Evolutionary conservation across 2,329 filamentous ascomycete genomes (phyloP).

Genomic region (Escovopsis sp.): DNA sequence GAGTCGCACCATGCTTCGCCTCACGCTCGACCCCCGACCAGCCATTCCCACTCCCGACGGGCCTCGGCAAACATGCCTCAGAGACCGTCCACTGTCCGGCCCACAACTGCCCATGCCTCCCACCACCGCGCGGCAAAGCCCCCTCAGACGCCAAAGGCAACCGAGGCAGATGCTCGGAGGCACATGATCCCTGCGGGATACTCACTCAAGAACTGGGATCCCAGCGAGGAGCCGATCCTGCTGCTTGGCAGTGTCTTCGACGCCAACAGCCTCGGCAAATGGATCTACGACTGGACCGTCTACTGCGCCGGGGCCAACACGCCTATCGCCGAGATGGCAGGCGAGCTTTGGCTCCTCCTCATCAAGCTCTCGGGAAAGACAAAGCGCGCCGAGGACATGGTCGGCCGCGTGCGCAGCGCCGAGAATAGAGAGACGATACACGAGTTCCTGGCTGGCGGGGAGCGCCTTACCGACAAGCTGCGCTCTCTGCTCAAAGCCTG

Average conservation of each 20-base stretch:
- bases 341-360: conserved; percentile 86
- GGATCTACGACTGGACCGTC: conserved; percentile 99
- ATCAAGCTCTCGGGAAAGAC: conserved; percentile 91
- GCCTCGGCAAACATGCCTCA: conserved; percentile 34
- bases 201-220: conserved; percentile 97
- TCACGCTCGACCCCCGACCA: conserved; percentile 23
- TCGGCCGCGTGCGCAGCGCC: conserved; percentile 52
- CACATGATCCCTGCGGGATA: conserved; percentile 78
- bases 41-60: conserved; percentile 29
- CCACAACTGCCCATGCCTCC: conserved; percentile 16
- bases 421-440: conserved; percentile 71
- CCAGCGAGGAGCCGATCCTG: conserved; percentile 82
- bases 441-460: conserved; percentile 80
- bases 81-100: conserved; percentile 36
- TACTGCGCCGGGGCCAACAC: conserved; percentile 71
- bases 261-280: conserved; percentile 92
- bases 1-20: conserved; percentile 25
- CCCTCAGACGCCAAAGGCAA: conserved; percentile 31
- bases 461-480: conserved; percentile 73
- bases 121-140: conserved; percentile 10
- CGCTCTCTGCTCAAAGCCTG: conserved; percentile 78
- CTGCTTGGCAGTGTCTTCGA: conserved; percentile 93
- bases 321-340: conserved; percentile 79
- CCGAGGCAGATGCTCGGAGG: conserved; percentile 41
- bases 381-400: conserved; percentile 71